phyloP scores from a whole-genome alignment of 2,329 filamentous ascomycete genomes.

The Hypoxylon sp. region DNA sequence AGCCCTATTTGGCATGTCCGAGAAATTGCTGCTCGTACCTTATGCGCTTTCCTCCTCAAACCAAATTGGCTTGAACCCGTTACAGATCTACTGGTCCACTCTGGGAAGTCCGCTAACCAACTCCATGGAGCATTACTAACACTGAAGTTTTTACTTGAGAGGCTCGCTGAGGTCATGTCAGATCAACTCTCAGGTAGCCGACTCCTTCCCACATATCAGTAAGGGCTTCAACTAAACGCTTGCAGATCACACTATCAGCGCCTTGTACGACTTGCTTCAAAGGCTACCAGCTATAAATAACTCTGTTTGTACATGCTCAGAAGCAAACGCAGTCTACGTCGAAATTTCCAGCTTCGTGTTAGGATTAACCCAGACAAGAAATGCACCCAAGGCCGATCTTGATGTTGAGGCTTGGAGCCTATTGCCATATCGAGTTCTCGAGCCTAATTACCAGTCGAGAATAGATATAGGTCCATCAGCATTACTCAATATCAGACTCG shows the following conservation, averaged over 20 bases:
- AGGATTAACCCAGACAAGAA: slow-evolving; percentile 1
- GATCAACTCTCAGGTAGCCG: slow-evolving; percentile 55
- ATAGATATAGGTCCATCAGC: no score
- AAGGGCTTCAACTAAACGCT: slow-evolving; percentile 12
- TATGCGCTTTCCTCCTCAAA: slow-evolving; percentile 68
- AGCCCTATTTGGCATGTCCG: slow-evolving; percentile 82
- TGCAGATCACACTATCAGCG: slow-evolving; percentile 36
- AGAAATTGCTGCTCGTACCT: slow-evolving; percentile 79
- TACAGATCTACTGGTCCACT: slow-evolving; percentile 48
- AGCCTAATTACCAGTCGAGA: slow-evolving; percentile 6
- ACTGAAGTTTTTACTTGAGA: slow-evolving; percentile 64
- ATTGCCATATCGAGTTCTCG: neutral
- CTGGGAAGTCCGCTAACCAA: slow-evolving; percentile 56
- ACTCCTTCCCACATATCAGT: neutral
- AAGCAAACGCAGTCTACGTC: slow-evolving; percentile 46
- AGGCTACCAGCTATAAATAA: slow-evolving; percentile 28
- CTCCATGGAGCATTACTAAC: slow-evolving; percentile 67
- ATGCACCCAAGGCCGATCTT: neutral
- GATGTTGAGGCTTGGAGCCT: neutral
- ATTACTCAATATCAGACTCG: slow-evolving; percentile 38
- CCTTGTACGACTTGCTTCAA: slow-evolving; percentile 35
- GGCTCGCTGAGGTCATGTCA: slow-evolving; percentile 57
- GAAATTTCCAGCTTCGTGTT: slow-evolving; percentile 45
- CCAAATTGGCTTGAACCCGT: slow-evolving; percentile 58
- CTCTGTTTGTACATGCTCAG: slow-evolving; percentile 38